phyloP scores from a whole-genome alignment of 1,139 yeast species.

The Wickerhamiella infanticola region DNA sequence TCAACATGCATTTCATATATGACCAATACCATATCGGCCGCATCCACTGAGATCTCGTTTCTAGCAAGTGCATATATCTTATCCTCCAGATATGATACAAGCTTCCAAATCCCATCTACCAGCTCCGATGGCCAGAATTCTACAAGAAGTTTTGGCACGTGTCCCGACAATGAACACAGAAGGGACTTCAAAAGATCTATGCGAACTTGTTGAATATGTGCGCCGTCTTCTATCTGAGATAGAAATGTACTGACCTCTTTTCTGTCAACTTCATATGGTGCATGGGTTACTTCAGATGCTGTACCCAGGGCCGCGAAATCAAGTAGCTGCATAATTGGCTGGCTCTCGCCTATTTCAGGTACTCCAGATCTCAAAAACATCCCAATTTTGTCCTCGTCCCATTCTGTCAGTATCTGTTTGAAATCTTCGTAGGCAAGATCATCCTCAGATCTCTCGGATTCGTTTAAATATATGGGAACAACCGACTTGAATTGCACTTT shows the following conservation, averaged over 20 bases:
- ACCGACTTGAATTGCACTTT: constrained; percentile 16
- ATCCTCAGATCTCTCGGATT: constrained; percentile 4
- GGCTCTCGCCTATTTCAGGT: constrained; percentile 7
- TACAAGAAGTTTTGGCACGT: neutral
- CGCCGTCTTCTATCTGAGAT: neutral
- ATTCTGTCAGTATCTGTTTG: constrained; percentile 25
- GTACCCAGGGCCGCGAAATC: constrained; percentile 23
- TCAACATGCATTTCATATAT: constrained; percentile 5
- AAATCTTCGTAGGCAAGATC: constrained; percentile 26
- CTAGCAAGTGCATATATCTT: neutral
- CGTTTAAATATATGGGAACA: constrained; percentile 15
- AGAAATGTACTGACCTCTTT: neutral
- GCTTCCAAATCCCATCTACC: neutral
- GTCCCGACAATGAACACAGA: neutral
- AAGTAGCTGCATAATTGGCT: constrained; percentile 27
- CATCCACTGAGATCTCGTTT: neutral
- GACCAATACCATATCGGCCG: constrained; percentile 2
- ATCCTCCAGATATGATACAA: constrained; percentile 1
- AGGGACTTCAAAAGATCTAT: neutral
- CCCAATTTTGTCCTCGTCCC: constrained; percentile 28
- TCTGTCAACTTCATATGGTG: neutral
- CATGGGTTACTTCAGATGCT: neutral
- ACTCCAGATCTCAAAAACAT: constrained; percentile 15
- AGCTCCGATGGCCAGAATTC: neutral
- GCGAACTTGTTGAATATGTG: neutral